Percentiles rank a stretch among this genome's conserved stretches.
phyloP scores from a whole-genome alignment of 73 alveolate genomes.

The Uronychia binucleata region DNA sequence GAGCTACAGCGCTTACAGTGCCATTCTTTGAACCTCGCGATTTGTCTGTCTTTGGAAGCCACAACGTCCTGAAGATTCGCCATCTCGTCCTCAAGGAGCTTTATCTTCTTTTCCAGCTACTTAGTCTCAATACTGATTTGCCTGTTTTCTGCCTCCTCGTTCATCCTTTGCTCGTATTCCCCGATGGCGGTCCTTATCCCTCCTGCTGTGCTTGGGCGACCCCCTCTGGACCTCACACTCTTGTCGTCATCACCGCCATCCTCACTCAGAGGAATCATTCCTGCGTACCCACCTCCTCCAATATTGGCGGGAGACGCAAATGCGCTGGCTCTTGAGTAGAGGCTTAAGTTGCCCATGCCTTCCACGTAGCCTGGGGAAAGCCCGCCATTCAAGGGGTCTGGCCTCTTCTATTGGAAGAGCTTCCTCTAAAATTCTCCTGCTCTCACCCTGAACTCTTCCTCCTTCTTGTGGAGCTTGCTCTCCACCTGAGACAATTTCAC shows the following conservation, averaged over 20 bases:
- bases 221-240: neutral
- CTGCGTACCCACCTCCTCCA: neutral
- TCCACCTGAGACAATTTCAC: slow-evolving; percentile 48
- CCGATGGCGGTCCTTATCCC: neutral
- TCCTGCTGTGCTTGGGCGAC: neutral
- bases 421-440: slow-evolving; percentile 49
- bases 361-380: neutral
- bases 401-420: slow-evolving; percentile 22
- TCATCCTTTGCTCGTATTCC: neutral
- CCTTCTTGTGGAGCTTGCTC: slow-evolving; percentile 37
- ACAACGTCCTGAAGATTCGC: neutral
- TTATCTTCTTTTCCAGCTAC: slow-evolving; percentile 23
- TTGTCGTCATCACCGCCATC: neutral
- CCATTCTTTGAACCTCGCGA: slow-evolving; percentile 47
- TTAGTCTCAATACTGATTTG: neutral
- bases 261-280: neutral
- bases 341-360: neutral
- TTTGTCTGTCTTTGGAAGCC: slow-evolving; percentile 29
- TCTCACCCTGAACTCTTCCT: slow-evolving; percentile 52
- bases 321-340: neutral
- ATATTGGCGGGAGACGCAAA: neutral
- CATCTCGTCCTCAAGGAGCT: slow-evolving; percentile 38
- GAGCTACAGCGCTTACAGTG: slow-evolving; percentile 6
- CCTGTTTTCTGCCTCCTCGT: neutral
- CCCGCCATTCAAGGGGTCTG: neutral